Evolutionary conservation across 345 rosid genomes (phyloP), one percentile per base, ranked within the genome.

Genomic region (Populus simonii): DNA sequence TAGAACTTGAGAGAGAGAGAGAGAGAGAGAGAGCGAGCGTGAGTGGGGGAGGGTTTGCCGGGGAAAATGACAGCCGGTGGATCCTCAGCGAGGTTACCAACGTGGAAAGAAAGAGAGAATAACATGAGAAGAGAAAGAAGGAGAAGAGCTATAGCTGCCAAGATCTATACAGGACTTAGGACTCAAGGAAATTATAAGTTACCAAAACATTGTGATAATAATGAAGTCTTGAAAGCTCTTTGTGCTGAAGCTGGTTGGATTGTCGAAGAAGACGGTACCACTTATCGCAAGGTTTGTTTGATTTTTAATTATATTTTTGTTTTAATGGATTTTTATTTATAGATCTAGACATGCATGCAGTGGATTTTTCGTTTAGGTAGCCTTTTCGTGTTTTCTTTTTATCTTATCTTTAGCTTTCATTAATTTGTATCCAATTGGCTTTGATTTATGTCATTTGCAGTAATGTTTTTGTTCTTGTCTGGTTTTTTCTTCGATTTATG

Each of bases 191-290:
- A 79, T 63, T 82, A 6, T 31, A 79, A 76, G 67, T 82, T 82
- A 16, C 85, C 85, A 25, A 82, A 82, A 68, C 85, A 82, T 27
- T 82, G 85, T 36, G 85, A 82, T 68, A 82, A 82, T 66, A 82
- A 82, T 73, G 85, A 82, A 36, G 85, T 82, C 45, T 45, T 82
- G 57, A 82, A 82, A 79, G 82, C 85, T 72, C 80, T 82, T n/a
- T 82, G 85, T 62, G 33, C 71, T 20, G 85, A 82, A 71, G 85
- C 85, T 82, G 85, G 85, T 6, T 82, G 85, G 85, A 47, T 72
- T 66, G 85, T 82, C 22, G 80, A 78, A 66, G 85, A 82, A 43
- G 85, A 82, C 22, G 85, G 85, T 39, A 82, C 85, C 29, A 75
- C 82, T 41, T 82, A 79, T 62, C 85, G 85, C 82, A 75, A 82